phyloP scores from a whole-genome alignment of 805 yeast genomes.

The Saturnispora mendoncae region DNA sequence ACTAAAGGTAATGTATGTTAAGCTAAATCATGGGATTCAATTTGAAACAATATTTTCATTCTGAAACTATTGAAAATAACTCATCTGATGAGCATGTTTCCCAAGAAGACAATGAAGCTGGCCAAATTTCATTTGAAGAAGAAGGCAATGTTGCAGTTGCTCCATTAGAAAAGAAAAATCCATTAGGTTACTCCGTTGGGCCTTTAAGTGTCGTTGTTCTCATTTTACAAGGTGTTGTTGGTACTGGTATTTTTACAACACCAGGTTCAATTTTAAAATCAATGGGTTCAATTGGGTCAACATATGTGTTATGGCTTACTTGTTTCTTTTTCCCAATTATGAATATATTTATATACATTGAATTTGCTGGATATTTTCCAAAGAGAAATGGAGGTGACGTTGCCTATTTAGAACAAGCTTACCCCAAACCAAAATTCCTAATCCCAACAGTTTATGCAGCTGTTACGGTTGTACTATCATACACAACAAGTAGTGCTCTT shows the following conservation, averaged over 20 bases:
- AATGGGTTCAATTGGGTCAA: conserved; percentile 36
- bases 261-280: conserved; percentile 51
- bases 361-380: conserved; percentile 35
- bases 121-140: not conserved
- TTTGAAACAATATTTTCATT: not conserved
- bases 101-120: not conserved
- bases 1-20: too few species aligned
- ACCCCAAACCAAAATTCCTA: conserved; percentile 57
- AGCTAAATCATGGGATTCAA: not conserved
- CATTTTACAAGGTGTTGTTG: conserved; percentile 60
- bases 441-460: conserved; percentile 60
- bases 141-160: conserved; percentile 27
- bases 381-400: conserved; percentile 78
- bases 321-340: conserved; percentile 34
- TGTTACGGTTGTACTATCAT: conserved; percentile 66
- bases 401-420: conserved; percentile 68
- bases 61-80: not conserved
- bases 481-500: conserved; percentile 80
- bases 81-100: not conserved
- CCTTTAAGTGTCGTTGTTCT: conserved; percentile 43
- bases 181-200: conserved; percentile 31
- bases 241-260: conserved; percentile 70
- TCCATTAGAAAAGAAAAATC: conserved; percentile 32
- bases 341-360: conserved; percentile 32
- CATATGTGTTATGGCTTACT: conserved; percentile 36